A percentile compares a stretch with the other conserved stretches of the same genome.
These are phyloP conservation scores for Rosa rugosa DNA, from an alignment of 306 rosid species.

Conservation along the genomic window DNA sequence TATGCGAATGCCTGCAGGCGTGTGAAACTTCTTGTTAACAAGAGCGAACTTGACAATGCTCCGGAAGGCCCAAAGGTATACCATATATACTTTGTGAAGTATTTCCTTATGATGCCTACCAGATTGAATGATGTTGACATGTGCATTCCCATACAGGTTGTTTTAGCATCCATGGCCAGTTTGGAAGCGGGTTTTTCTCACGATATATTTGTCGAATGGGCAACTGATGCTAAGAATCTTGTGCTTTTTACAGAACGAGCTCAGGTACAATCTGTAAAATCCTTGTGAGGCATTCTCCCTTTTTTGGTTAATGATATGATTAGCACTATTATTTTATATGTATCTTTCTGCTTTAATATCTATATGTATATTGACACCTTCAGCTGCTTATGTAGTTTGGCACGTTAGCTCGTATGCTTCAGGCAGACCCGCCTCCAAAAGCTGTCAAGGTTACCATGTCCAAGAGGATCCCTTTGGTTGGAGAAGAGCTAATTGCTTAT, in stretches of 20 bases:
- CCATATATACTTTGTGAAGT: slow-evolving; percentile 11
- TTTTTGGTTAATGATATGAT: slow-evolving; percentile 14
- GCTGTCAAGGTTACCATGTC: slow-evolving; percentile 94
- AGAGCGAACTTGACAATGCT: slow-evolving; percentile 84
- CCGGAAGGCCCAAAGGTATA: slow-evolving; percentile 92
- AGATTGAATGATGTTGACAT: slow-evolving; percentile 16
- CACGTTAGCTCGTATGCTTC: slow-evolving; percentile 95
- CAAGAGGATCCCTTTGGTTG: slow-evolving; percentile 84
- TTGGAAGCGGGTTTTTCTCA: slow-evolving; percentile 98
- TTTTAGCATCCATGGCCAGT: slow-evolving; percentile 97
- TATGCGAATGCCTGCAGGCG: slow-evolving; percentile 57
- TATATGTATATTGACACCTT: slow-evolving; percentile 11
- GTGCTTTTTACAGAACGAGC: slow-evolving; percentile 93
- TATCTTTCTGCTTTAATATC: slow-evolving; percentile 7
- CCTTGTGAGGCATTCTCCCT: slow-evolving; percentile 9
- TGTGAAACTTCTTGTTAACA: slow-evolving; percentile 62
- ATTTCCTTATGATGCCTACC: not conserved
- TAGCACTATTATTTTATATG: slow-evolving; percentile 8
- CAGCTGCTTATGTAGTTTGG: slow-evolving; percentile 57
- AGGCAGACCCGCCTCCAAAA: slow-evolving; percentile 97
- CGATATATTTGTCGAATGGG: slow-evolving; percentile 96
- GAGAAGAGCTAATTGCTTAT: slow-evolving; percentile 89
- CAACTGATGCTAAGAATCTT: slow-evolving; percentile 68
- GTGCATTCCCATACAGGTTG: slow-evolving; percentile 57
- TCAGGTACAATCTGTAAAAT: slow-evolving; percentile 59